Evolutionary conservation across 2,329 filamentous ascomycete species (phyloP).

Genomic region (Hypoxylon rubiginosum): DNA sequence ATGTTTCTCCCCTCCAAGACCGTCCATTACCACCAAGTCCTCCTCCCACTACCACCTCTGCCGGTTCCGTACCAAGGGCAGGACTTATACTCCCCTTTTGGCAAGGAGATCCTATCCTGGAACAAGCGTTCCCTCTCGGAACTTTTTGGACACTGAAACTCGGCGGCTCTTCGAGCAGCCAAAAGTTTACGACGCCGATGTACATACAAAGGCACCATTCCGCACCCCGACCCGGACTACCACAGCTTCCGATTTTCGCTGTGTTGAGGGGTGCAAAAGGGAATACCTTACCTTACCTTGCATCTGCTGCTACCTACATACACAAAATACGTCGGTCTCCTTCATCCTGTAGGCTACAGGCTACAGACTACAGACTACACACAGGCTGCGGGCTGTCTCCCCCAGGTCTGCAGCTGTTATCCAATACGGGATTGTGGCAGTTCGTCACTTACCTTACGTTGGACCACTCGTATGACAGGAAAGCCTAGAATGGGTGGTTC

Average conservation of each 20-base stretch:
- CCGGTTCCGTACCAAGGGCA: constrained; percentile 21
- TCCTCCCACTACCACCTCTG: constrained; percentile 4
- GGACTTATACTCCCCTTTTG: constrained; percentile 4
- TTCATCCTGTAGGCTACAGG: constrained; percentile 15
- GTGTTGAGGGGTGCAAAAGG: constrained; percentile 18
- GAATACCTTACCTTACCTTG: constrained; percentile 26
- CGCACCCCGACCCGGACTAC: constrained; percentile 20
- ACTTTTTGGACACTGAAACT: constrained; percentile 13
- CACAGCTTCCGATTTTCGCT: constrained; percentile 41
- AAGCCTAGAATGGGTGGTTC: constrained; percentile 8
- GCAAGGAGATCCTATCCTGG: constrained; percentile 13
- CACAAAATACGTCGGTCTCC: constrained; percentile 33
- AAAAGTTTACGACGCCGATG: constrained; percentile 34
- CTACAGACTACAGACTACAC: too few species aligned
- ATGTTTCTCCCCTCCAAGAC: constrained; percentile 1
- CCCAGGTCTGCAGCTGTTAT: constrained; percentile 24
- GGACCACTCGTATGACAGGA: constrained; percentile 21
- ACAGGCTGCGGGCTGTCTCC: constrained; percentile 14
- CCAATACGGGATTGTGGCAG: constrained; percentile 28
- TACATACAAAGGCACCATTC: constrained; percentile 16
- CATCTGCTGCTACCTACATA: constrained; percentile 35
- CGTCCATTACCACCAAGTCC: constrained; percentile 14
- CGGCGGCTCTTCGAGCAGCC: constrained; percentile 23
- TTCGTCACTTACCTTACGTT: constrained; percentile 22
- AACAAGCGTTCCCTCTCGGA: constrained; percentile 27